phyloP scores from a whole-genome alignment of 176 grass and related monocot species.

The Microstegium vimineum region DNA sequence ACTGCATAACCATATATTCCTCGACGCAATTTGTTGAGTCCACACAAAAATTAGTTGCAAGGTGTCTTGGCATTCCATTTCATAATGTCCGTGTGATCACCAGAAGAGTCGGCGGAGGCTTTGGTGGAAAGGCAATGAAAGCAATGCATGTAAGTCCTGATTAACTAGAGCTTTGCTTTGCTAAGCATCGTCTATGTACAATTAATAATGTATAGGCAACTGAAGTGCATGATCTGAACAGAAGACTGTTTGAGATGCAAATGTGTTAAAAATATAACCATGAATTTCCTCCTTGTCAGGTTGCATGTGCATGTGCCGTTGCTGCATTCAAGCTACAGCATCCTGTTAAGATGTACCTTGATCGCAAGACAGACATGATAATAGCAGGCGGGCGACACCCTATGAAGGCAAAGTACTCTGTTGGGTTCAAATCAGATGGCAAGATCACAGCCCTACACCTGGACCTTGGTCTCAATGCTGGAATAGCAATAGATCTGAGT shows the following conservation, averaged over 20 bases:
- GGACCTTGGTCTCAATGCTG: conserved; percentile 52
- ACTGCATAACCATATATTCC: conserved; percentile 64
- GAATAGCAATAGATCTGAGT: conserved; percentile 47
- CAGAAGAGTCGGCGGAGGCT: conserved; percentile 82
- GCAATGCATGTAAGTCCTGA: conserved; percentile 21
- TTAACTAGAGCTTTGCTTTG: background rate
- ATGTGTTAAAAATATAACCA: background rate
- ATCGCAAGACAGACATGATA: conserved; percentile 80
- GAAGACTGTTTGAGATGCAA: background rate
- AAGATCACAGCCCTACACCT: conserved; percentile 62
- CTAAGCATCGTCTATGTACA: background rate
- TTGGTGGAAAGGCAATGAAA: conserved; percentile 75
- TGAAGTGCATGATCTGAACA: background rate
- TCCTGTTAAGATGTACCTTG: conserved; percentile 73
- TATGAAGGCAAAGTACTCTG: conserved; percentile 60
- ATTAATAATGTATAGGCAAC: background rate
- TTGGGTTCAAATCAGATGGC: conserved; percentile 82
- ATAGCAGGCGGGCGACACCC: conserved; percentile 72
- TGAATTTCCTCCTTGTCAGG: conserved; percentile 18
- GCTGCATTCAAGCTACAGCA: conserved; percentile 53
- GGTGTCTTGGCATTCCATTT: conserved; percentile 60
- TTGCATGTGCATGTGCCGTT: conserved; percentile 60
- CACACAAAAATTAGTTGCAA: conserved; percentile 44
- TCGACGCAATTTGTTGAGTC: conserved; percentile 47
- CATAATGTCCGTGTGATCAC: conserved; percentile 82